Base-by-base conservation (phyloP, 306 rosid species). In the Notholithocarpus densiflorus region DNA sequence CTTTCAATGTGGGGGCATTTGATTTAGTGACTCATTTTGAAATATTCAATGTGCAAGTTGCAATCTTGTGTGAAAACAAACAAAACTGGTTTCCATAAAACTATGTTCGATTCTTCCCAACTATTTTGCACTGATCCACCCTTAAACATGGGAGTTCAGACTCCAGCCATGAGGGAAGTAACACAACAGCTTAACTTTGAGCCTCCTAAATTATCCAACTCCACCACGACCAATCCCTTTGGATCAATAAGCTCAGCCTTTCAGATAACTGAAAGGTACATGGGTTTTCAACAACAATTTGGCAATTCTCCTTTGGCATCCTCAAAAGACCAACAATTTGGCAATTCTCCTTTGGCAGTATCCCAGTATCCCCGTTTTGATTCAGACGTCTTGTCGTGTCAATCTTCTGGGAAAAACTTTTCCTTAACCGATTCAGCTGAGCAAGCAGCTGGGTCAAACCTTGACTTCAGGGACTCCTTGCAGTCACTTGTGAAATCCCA, bases 401-500 rank as follows among this genome's bases (percentile, higher is more conserved):
- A 75, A 78, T 77, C 77, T 17, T 79, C 75, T 54, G 84, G 70
- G 15, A 82, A 79, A 66, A 68, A 72, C 75, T 82, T 80, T 76
- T 48, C 53, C 45, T 37, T 37, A 12, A 75, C 81, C 27, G 72
- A 23, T 17, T 1, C n/a, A 24, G 17, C 71, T 10, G 53, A 56
- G 66, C 78, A 71, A 79, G 71, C 72, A 79, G 76, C 72, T 82
- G 56, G 4, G 26, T 59, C 69, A 7, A 14, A 64, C 10, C 79
- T 82, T 59, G 73, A 68, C 19, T 61, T 79, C 57, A 66, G 80
- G 20, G 64, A 43, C 75, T 73, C 86, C 19, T 79, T 82, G 75
- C 74, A 77, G 51, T 75, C 82, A 2, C 66, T 77, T 69, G 81
- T 74, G 62, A 80, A 80, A 40, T 80, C 87, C 69, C 80, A 80